phyloP scores from a whole-genome alignment of 139 green algal genomes.

The Chlamydomonas eustigma region DNA sequence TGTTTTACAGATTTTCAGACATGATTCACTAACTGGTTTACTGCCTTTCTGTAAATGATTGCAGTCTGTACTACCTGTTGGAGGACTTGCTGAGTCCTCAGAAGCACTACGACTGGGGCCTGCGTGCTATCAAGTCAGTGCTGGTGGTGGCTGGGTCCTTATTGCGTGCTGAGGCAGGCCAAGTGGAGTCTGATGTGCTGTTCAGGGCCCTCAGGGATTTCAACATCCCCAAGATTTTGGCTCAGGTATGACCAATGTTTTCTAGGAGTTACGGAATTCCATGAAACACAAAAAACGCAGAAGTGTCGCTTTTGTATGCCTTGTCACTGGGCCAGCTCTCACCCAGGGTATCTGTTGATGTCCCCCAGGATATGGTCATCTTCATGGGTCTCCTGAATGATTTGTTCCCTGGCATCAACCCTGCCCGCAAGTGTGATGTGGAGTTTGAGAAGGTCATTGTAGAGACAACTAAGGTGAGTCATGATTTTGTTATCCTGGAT shows the following conservation, averaged over 20 bases:
- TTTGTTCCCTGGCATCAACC: conserved; percentile 74
- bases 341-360: too few species aligned
- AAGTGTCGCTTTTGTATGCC: too few species aligned
- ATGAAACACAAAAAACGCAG: too few species aligned
- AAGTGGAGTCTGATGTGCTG: conserved; percentile 79
- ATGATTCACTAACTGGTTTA: too few species aligned
- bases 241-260: conserved; percentile 14
- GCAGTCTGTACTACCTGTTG: conserved; percentile 69
- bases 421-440: conserved; percentile 64
- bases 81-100: conserved; percentile 79
- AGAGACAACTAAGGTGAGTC: conserved; percentile 22
- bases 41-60: too few species aligned
- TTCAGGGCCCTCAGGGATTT: conserved; percentile 81
- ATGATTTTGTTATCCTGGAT: too few species aligned
- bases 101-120: conserved; percentile 86
- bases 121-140: conserved; percentile 82
- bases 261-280: too few species aligned
- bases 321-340: not conserved
- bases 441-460: conserved; percentile 70
- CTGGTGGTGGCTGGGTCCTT: conserved; percentile 75
- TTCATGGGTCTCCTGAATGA: conserved; percentile 83
- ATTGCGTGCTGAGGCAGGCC: conserved; percentile 70
- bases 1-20: too few species aligned
- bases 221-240: conserved; percentile 83
- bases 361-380: conserved; percentile 83